These are phyloP conservation scores for Staphylotrichum longicolle DNA, from an alignment of 495 filamentous ascomycete species.

Conservation along the genomic window DNA sequence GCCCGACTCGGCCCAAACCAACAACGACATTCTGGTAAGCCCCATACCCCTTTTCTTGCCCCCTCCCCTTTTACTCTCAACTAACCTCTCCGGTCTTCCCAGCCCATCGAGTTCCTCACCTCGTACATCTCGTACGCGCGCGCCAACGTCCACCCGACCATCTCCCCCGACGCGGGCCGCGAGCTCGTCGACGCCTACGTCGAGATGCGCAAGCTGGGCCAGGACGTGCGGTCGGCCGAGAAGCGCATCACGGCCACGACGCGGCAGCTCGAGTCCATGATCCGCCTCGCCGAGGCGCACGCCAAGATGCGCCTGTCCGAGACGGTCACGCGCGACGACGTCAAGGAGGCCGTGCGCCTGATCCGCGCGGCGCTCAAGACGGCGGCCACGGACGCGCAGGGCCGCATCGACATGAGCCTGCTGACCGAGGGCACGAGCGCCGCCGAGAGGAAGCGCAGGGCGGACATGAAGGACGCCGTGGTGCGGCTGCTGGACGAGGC, in stretches of 20 bases:
- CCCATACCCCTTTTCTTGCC: not conserved
- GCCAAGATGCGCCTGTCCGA: conserved; percentile 89
- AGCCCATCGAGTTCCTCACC: conserved; percentile 94
- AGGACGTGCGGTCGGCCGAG: conserved; percentile 88
- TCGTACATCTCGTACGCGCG: conserved; percentile 97
- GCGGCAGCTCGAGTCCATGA: conserved; percentile 93
- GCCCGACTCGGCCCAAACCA: conserved; percentile 73
- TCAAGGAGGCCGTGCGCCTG: conserved; percentile 84
- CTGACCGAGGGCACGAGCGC: conserved; percentile 88
- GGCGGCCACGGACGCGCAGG: conserved; percentile 89
- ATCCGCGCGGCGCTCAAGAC: conserved; percentile 96
- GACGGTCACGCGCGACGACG: conserved; percentile 76
- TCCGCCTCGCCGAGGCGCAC: conserved; percentile 92
- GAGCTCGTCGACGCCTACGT: conserved; percentile 87
- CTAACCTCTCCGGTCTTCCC: conserved; percentile 23
- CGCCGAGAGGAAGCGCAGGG: conserved; percentile 72
- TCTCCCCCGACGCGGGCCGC: conserved; percentile 71
- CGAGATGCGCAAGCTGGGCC: conserved; percentile 91
- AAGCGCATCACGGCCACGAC: conserved; percentile 98
- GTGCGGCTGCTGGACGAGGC: conserved; percentile 75
- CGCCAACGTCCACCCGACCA: conserved; percentile 74
- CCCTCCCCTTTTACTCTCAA: conserved; percentile 6
- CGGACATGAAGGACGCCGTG: conserved; percentile 81
- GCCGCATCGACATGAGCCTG: conserved; percentile 93
- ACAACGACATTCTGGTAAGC: conserved; percentile 73